These are phyloP conservation scores for Skeletonema costatum DNA, from an alignment of 108 stramenopile genomes.

Conservation along the genomic window DNA sequence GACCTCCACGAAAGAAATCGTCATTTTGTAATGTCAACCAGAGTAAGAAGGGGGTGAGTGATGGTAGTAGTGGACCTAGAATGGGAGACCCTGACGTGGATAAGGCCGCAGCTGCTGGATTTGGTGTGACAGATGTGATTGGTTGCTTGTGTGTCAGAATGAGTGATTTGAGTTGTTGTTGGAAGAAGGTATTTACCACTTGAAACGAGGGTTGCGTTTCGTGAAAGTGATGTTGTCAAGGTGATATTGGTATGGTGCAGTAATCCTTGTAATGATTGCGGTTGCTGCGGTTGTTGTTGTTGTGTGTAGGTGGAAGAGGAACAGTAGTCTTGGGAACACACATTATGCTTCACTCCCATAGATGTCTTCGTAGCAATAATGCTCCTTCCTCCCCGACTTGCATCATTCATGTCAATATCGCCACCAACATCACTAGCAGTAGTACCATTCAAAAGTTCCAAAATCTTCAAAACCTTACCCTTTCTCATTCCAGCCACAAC, in stretches of 20 bases:
- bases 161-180: constrained; percentile 1
- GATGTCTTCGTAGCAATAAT: neutral
- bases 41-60: constrained; percentile 74
- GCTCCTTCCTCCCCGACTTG: neutral
- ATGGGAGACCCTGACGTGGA: constrained; percentile 52
- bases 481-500: constrained; percentile 42
- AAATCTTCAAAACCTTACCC: constrained; percentile 27
- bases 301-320: neutral
- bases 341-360: neutral
- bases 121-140: constrained; percentile 23
- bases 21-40: constrained; percentile 91
- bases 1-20: constrained; percentile 79
- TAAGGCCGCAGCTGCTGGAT: constrained; percentile 51
- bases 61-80: constrained; percentile 73
- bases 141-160: constrained; percentile 10
- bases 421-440: neutral
- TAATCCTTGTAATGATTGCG: neutral
- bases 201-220: neutral
- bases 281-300: neutral
- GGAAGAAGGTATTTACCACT: neutral
- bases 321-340: neutral
- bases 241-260: neutral
- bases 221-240: constrained; percentile 16
- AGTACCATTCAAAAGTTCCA: constrained; percentile 17
- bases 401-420: neutral